Base-by-base conservation (phyloP, 441 rosid species). In the Bruguiera hainesii region DNA sequence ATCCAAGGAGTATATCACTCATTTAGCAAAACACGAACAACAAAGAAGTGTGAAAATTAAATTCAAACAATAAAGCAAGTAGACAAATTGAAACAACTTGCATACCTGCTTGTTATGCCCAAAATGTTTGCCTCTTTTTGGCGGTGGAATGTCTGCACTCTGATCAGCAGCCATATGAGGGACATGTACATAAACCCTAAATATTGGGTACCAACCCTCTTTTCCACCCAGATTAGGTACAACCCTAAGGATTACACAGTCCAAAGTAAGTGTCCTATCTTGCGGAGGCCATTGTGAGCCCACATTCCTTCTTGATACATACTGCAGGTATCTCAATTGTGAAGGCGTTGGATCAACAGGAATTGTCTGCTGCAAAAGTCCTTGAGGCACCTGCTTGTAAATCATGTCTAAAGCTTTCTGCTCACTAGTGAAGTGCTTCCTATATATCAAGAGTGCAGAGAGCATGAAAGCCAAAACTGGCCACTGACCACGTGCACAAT, bases 391-490 rank as follows among this genome's bases (percentile, higher is more conserved):
- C 70, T 86, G 94, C 86, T 83, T 88, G 83, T 89, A 89, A 33
- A 83, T 84, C 99, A 83, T 89, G 71, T 91, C 97, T 31, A 94
- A 71, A 59, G 96, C 88, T 79, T 82, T 89, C 81, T 81, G 88
- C 71, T 91, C 97, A 15, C 86, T 93, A 7, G 63, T 83, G 65
- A 76, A 84, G 69, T 87, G 88, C 77, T 89, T 94, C 66, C 86
- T 73, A 65, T 91, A 86, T 42, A 94, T 70, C 77, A 91, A 72
- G 39, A 94, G 88, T 15, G 94, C 89, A 64, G 98, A 86, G n/a
- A 94, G 92, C 96, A 91, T 85, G 73, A 91, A 94, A 19, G 96
- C 97, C 78, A 94, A 63, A 76, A 87, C 85, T 5, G 98, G 99
- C 97, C 96, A 91, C 31, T 94, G 94, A 19, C 98, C 94, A 46